Percentiles rank a stretch among this genome's conserved stretches.
Evolutionary conservation across 768 basidiomycete genomes (phyloP).

Genomic region (Kwoniella bestiolae): DNA sequence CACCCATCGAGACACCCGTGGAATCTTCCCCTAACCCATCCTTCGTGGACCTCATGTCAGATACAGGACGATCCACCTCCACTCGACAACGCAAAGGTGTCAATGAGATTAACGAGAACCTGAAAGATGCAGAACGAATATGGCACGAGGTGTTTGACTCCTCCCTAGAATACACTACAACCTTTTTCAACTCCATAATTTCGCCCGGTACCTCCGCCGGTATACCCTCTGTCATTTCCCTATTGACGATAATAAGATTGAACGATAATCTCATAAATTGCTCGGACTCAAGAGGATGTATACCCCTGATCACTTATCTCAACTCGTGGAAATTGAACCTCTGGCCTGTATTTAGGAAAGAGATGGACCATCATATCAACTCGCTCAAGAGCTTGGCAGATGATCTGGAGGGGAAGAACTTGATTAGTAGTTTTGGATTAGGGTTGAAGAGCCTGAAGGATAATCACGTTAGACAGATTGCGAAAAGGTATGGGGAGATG

Average conservation of each 20-base stretch:
- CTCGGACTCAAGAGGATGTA: conserved; percentile 74
- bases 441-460: conserved; percentile 71
- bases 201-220: conserved; percentile 62
- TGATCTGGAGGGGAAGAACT: conserved; percentile 59
- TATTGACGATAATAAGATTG: conserved; percentile 88
- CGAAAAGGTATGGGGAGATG: conserved; percentile 73
- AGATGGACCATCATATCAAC: conserved; percentile 81
- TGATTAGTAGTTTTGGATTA: conserved; percentile 42
- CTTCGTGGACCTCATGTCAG: conserved; percentile 33
- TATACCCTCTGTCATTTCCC: conserved; percentile 70
- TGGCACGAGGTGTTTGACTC: conserved; percentile 97
- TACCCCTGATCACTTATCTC: conserved; percentile 79
- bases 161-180: conserved; percentile 81
- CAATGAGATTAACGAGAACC: conserved; percentile 22
- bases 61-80: conserved; percentile 23
- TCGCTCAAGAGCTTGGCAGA: conserved; percentile 81
- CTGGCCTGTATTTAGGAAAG: conserved; percentile 93
- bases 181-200: conserved; percentile 70
- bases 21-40: conserved; percentile 27
- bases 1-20: conserved; percentile 20
- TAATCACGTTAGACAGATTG: conserved; percentile 69
- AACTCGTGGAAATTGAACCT: conserved; percentile 79
- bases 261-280: conserved; percentile 78
- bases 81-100: conserved; percentile 11
- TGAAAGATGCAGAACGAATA: conserved; percentile 58